A percentile compares a stretch with the other conserved stretches of the same genome.
These are phyloP conservation scores for Wallacemonas rigidus DNA, from an alignment of 208 protist genomes.

Conservation along the genomic window DNA sequence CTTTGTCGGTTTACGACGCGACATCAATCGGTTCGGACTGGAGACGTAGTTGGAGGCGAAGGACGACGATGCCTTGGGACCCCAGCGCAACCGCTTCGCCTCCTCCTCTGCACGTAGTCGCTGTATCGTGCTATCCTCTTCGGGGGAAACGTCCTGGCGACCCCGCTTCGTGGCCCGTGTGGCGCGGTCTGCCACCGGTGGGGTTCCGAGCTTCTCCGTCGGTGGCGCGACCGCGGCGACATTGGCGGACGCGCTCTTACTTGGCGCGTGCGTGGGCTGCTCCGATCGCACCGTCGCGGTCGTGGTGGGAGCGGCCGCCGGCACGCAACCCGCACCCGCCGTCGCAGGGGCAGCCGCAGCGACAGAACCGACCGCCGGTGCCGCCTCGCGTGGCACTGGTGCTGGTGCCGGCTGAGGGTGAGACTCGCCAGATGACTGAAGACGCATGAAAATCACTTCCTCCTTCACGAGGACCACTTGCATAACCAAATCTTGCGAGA, in stretches of 20 bases:
- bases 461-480: constrained; percentile 67
- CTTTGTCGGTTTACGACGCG: constrained; percentile 19
- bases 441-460: constrained; percentile 74
- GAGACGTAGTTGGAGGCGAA: constrained; percentile 47
- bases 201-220: constrained; percentile 1
- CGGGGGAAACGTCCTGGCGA: background rate
- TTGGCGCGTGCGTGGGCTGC: background rate
- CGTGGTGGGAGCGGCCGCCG: background rate
- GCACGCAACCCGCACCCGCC: too few species aligned
- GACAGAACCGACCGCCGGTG: constrained; percentile 9
- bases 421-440: constrained; percentile 35
- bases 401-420: constrained; percentile 17
- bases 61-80: constrained; percentile 38
- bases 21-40: constrained; percentile 45
- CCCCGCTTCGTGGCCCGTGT: constrained; percentile 14
- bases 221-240: background rate
- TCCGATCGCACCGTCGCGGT: background rate
- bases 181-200: background rate
- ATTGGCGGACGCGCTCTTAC: background rate
- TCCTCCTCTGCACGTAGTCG: constrained; percentile 7
- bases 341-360: background rate
- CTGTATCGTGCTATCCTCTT: constrained; percentile 5
- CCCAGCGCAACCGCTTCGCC: constrained; percentile 33
- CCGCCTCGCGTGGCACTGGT: constrained; percentile 8
- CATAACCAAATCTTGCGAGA: constrained; percentile 71